Conservation (phyloP, 441 rosid species). For the Francoa sonchifolia region DNA sequence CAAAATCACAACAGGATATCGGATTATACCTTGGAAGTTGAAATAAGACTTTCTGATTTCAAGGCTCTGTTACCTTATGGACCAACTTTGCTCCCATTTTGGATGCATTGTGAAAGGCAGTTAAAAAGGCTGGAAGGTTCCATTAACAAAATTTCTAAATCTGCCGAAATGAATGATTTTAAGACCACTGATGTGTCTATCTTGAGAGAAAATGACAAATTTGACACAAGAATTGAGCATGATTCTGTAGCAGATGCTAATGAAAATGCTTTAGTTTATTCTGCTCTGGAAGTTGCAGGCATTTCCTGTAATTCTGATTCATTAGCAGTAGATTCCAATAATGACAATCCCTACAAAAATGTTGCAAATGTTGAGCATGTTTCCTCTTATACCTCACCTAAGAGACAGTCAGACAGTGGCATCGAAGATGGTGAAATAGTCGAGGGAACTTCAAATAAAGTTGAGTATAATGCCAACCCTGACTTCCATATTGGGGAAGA, state of each 20-base stretch:
- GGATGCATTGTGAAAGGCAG: conserved; percentile 71
- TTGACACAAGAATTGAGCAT: conserved; percentile 17
- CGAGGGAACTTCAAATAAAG: conserved; percentile 16
- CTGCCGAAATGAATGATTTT: conserved; percentile 44
- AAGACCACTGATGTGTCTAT: conserved; percentile 21
- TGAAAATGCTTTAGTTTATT: conserved; percentile 15
- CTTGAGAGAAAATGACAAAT: conserved; percentile 19
- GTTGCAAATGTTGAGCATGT: conserved; percentile 6
- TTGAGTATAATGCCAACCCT: conserved; percentile 18
- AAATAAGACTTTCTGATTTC: conserved; percentile 72
- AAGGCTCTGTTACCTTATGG: conserved; percentile 47
- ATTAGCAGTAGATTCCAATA: conserved; percentile 3
- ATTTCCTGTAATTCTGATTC: conserved; percentile 15
- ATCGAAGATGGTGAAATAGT: conserved; percentile 18
- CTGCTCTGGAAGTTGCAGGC: conserved; percentile 20
- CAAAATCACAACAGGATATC: conserved; percentile 39
- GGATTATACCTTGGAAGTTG: conserved; percentile 54
- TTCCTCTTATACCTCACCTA: conserved; percentile 24
- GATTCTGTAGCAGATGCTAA: conserved; percentile 22
- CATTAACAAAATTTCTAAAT: conserved; percentile 49
- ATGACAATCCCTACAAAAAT: conserved; percentile 12
- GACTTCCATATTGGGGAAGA: conserved; percentile 39
- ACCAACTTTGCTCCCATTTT: conserved; percentile 54
- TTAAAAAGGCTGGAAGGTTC: conserved; percentile 55
- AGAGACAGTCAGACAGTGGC: conserved; percentile 20